Evolutionary conservation across 352 stramenopile species (phyloP).

Genomic region (Pythium rhizo-oryzae): DNA sequence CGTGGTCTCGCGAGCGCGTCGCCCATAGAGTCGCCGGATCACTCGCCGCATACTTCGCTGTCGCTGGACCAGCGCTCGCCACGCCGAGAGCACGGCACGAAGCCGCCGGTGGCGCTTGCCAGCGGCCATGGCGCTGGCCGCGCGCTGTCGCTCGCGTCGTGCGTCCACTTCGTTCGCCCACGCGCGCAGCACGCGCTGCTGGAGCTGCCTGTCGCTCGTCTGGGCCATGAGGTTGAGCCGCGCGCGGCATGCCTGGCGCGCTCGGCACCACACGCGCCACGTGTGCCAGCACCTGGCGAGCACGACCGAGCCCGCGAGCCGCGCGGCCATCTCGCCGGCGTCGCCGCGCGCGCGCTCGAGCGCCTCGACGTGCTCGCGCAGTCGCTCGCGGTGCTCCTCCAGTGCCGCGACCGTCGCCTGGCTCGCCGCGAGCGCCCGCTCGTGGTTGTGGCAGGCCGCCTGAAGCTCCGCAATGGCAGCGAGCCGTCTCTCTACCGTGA

Average conservation of each 20-base stretch:
- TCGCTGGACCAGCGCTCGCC: background rate
- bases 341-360: background rate
- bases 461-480: constrained; percentile 1
- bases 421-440: background rate
- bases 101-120: background rate
- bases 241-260: too few relatives aligned
- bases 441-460: background rate
- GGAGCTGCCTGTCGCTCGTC: background rate
- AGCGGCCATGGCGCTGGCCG: too few relatives aligned
- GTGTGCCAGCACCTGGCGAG: background rate
- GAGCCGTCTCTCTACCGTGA: background rate
- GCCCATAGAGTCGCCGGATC: background rate
- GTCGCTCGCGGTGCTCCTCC: background rate
- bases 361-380: background rate
- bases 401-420: background rate
- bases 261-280: background rate
- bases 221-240: background rate
- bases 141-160: background rate
- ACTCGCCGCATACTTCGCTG: background rate
- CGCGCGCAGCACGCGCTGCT: background rate
- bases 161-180: background rate
- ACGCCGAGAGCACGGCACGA: background rate
- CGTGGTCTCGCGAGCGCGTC: background rate
- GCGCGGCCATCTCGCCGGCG: background rate
- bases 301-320: background rate